Evolutionary conservation across 345 rosid species (phyloP), one percentile per base, ranked within the genome.

Genomic region (Leavenworthia alabamica): DNA sequence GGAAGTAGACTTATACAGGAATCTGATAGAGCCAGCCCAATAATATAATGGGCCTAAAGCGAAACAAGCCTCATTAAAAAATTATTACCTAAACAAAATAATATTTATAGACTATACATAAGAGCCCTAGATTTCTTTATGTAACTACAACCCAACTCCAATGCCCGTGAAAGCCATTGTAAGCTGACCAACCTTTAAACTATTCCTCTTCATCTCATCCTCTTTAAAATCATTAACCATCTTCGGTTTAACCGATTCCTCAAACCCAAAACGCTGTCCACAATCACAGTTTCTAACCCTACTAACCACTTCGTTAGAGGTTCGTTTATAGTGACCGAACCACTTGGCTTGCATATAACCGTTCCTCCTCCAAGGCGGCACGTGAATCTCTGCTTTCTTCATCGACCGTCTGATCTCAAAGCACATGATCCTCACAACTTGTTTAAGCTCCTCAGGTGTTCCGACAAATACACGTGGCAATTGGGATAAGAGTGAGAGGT

Each of bases 361-460:
- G 8, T 78, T 77, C 52, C 81, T 82, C 70, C 97, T 83, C 99
- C 99, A 93, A 0, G 99, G 99, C 0, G 97, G 88, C 48, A 86
- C 63, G 5, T 54, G 60, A 78, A 89, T 45, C 22, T 52, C 74
- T 2, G 41, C 67, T 41, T 67, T 66, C 41, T 72, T 82, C 88
- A 93, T 78, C 7, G 96, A 85, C 56, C 59, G 63, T 42, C 78
- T 75, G 1, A 81, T 71, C 4, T 80, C 90, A 7, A 32, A 72
- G 71, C 90, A 82, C 92, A 93, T 85, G 12, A 85, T 48, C 64
- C 81, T 83, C 68, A 80, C 83, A 0, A 80, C 43, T 68, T 81
- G 69, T 80, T 81, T 85, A 5, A 93, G 56, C 48, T 81, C 78
- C 32, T 82, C 83, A 0, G 82, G 73, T 58, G 69, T 79, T 1